Percentiles rank a stretch among this genome's conserved stretches.
Conservation (phyloP, 495 filamentous ascomycete genomes). For the Mytilinidion resinicola region DNA sequence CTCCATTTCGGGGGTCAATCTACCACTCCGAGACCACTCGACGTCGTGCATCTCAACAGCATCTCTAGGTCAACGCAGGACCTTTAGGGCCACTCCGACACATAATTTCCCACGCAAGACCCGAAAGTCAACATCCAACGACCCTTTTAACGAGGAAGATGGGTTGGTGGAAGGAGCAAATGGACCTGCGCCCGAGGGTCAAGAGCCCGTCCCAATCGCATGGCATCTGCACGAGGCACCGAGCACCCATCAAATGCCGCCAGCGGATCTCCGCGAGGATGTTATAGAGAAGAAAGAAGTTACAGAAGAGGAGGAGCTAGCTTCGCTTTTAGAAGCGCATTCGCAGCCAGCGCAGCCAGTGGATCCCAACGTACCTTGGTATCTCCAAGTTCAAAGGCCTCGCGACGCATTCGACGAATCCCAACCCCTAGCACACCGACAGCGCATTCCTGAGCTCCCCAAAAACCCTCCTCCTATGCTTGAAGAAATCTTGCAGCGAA, state of each 20-base stretch:
- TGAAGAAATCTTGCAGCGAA: conserved; percentile 63
- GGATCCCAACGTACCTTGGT: conserved; percentile 61
- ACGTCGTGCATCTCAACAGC: neutral
- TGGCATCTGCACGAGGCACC: neutral
- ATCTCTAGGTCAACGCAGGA: neutral
- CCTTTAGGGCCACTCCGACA: neutral
- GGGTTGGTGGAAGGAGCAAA: neutral
- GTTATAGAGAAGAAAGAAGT: too few relatives aligned
- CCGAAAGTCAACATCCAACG: neutral
- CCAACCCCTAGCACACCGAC: conserved; percentile 50
- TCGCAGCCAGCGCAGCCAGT: neutral
- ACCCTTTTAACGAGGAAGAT: neutral
- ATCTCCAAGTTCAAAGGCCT: conserved; percentile 58
- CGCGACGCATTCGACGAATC: conserved; percentile 36
- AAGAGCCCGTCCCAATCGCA: neutral
- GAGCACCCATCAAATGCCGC: neutral
- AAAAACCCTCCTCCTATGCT: conserved; percentile 66
- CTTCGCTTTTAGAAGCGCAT: neutral
- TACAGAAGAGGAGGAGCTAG: too few relatives aligned
- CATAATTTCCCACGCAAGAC: neutral
- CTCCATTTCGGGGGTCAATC: neutral
- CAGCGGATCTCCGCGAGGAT: too few relatives aligned
- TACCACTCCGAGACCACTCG: neutral
- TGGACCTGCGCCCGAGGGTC: neutral
- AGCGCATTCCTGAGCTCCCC: conserved; percentile 71